Percentiles rank a stretch among this genome's conserved stretches.
phyloP scores from a whole-genome alignment of 2,329 filamentous ascomycete genomes.

The Aspergillus ustus region DNA sequence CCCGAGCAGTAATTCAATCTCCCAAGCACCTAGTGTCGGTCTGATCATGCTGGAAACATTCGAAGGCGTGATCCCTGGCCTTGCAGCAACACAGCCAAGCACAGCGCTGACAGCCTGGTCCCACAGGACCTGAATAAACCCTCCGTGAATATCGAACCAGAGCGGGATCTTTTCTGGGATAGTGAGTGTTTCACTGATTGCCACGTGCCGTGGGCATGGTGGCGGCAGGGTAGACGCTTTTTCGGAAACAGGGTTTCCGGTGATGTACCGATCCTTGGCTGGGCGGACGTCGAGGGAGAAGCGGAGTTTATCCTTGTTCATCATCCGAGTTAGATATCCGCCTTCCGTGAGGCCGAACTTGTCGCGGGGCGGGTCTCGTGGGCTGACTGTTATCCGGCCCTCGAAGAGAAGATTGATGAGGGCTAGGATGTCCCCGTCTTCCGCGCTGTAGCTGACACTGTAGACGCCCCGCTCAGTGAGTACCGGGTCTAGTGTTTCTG shows the following conservation, averaged over 20 bases:
- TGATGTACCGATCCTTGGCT: slow-evolving; percentile 40
- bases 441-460: slow-evolving; percentile 41
- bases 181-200: background rate
- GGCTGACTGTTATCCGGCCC: slow-evolving; percentile 41
- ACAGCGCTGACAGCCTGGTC: slow-evolving; percentile 47
- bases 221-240: slow-evolving; percentile 25
- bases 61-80: slow-evolving; percentile 45
- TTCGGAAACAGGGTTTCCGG: slow-evolving; percentile 43
- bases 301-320: slow-evolving; percentile 49
- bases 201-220: slow-evolving; percentile 29
- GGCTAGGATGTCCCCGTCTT: slow-evolving; percentile 50
- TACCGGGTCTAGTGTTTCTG: slow-evolving; percentile 44
- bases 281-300: slow-evolving; percentile 49
- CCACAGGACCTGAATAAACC: slow-evolving; percentile 45
- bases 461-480: slow-evolving; percentile 38
- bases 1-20: slow-evolving; percentile 44
- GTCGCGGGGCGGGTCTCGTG: slow-evolving; percentile 46
- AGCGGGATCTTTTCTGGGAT: slow-evolving; percentile 45
- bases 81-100: slow-evolving; percentile 45
- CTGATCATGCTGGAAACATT: slow-evolving; percentile 44
- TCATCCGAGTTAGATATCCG: slow-evolving; percentile 51
- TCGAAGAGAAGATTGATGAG: slow-evolving; percentile 47
- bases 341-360: slow-evolving; percentile 53
- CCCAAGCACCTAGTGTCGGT: slow-evolving; percentile 48
- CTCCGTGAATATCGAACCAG: slow-evolving; percentile 55